Evolutionary conservation across 768 basidiomycete species (phyloP).

Genomic region (Peribolospora kevripleyi): DNA sequence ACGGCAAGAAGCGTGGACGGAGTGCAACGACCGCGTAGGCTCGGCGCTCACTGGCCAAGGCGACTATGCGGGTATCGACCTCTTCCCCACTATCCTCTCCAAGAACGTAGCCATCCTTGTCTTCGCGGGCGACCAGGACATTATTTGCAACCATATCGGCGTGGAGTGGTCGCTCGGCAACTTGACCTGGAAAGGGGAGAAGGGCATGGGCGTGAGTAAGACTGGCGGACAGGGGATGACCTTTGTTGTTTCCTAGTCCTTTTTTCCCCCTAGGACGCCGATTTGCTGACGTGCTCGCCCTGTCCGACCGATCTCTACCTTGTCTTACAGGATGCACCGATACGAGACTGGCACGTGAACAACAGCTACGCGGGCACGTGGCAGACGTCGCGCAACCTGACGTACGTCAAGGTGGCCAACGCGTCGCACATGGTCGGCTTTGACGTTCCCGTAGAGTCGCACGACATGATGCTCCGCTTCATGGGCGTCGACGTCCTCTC

Average conservation of each 20-base stretch:
- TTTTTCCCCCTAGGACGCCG: conserved; percentile 28
- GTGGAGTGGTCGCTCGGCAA: conserved; percentile 60
- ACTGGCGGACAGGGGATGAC: neutral
- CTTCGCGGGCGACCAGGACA: conserved; percentile 84
- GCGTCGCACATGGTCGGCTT: conserved; percentile 88
- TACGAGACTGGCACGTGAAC: conserved; percentile 32
- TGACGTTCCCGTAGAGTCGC: conserved; percentile 63
- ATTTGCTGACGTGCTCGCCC: conserved; percentile 28
- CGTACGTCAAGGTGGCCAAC: conserved; percentile 79
- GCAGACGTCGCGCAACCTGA: conserved; percentile 68
- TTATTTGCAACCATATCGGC: conserved; percentile 90
- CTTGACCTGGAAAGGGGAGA: conserved; percentile 63
- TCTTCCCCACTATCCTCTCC: conserved; percentile 55
- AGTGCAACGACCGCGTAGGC: conserved; percentile 52
- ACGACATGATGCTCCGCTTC: conserved; percentile 98
- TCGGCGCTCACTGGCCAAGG: conserved; percentile 26
- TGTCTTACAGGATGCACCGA: conserved; percentile 14
- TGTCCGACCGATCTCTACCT: neutral
- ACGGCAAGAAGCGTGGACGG: conserved; percentile 60
- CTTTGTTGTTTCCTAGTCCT: conserved; percentile 1
- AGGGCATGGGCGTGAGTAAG: conserved; percentile 51
- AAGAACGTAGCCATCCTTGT: conserved; percentile 54
- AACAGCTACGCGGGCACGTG: conserved; percentile 64
- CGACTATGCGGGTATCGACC: conserved; percentile 40
- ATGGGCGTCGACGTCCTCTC: conserved; percentile 72